Evolutionary conservation across 306 rosid species (phyloP).

Genomic region (Canavalia gladiata): DNA sequence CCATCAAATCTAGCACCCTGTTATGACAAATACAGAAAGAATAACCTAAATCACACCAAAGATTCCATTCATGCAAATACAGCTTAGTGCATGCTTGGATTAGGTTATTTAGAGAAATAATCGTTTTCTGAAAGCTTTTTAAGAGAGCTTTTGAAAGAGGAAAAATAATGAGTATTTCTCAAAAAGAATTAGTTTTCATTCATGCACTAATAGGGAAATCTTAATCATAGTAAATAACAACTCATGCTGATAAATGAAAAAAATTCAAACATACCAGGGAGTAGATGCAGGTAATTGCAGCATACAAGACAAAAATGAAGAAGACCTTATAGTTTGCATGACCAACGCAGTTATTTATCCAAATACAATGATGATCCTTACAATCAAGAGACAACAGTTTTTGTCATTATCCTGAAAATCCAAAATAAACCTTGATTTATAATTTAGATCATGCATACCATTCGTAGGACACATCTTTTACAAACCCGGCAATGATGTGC

Average conservation of each 20-base stretch:
- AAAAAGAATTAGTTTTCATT: not conserved
- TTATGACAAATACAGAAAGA: conserved; percentile 18
- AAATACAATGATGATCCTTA: conserved; percentile 98
- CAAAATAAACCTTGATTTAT: conserved; percentile 37
- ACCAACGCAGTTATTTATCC: conserved; percentile 97
- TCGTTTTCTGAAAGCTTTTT: not conserved
- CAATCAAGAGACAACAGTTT: conserved; percentile 58
- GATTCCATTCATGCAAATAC: conserved; percentile 30
- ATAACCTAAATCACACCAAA: conserved; percentile 3
- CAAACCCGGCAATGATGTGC: conserved; percentile 99
- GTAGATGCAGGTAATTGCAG: conserved; percentile 83
- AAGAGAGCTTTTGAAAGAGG: no score
- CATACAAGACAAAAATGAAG: conserved; percentile 84
- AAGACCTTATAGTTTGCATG: conserved; percentile 92
- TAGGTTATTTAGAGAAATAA: not conserved
- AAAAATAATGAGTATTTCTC: not conserved
- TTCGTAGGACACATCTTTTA: conserved; percentile 93
- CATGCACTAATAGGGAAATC: not conserved
- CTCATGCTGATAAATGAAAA: conserved; percentile 34
- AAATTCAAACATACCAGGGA: conserved; percentile 78
- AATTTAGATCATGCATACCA: conserved; percentile 70
- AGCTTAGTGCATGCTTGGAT: not conserved
- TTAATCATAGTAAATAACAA: conserved; percentile 33
- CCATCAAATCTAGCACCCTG: conserved; percentile 14
- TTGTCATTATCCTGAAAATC: conserved; percentile 49